phyloP scores from a whole-genome alignment of 495 filamentous ascomycete genomes.

The Penicillium paradoxum region DNA sequence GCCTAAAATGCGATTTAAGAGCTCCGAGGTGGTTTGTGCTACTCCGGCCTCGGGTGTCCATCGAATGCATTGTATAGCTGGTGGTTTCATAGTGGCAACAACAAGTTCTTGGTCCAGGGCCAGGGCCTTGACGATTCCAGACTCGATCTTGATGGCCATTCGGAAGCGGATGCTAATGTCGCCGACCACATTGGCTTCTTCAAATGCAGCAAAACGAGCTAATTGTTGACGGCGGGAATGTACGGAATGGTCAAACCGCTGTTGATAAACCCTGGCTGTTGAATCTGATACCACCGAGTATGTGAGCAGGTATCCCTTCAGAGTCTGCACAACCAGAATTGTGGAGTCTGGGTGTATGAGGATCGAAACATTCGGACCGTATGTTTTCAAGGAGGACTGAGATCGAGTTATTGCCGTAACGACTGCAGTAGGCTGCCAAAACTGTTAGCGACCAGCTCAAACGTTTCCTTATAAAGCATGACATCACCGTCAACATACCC shows the following conservation, averaged over 20 bases:
- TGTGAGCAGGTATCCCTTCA: slow-evolving; percentile 83
- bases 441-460: slow-evolving; percentile 25
- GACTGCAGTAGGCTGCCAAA: slow-evolving; percentile 74
- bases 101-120: slow-evolving; percentile 91
- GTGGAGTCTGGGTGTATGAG: slow-evolving; percentile 86
- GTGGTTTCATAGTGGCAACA: slow-evolving; percentile 87
- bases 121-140: slow-evolving; percentile 81
- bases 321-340: slow-evolving; percentile 89
- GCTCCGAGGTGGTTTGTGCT: slow-evolving; percentile 83
- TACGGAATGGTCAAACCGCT: slow-evolving; percentile 64
- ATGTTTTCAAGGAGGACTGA: slow-evolving; percentile 66
- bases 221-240: slow-evolving; percentile 69
- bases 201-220: slow-evolving; percentile 53
- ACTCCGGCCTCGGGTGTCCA: slow-evolving; percentile 82
- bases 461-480: not conserved
- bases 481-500: slow-evolving; percentile 50
- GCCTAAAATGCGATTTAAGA: slow-evolving; percentile 82
- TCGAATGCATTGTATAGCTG: slow-evolving; percentile 91
- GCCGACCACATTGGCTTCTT: slow-evolving; percentile 71
- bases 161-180: slow-evolving; percentile 89
- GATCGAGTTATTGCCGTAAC: slow-evolving; percentile 83
- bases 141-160: slow-evolving; percentile 98
- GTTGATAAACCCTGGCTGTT: slow-evolving; percentile 75
- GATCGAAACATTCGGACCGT: slow-evolving; percentile 79
- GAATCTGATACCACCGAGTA: slow-evolving; percentile 88